These are phyloP conservation scores for Aaosphaeria arxii DNA, from an alignment of 2,329 filamentous ascomycete species.

Conservation along the genomic window DNA sequence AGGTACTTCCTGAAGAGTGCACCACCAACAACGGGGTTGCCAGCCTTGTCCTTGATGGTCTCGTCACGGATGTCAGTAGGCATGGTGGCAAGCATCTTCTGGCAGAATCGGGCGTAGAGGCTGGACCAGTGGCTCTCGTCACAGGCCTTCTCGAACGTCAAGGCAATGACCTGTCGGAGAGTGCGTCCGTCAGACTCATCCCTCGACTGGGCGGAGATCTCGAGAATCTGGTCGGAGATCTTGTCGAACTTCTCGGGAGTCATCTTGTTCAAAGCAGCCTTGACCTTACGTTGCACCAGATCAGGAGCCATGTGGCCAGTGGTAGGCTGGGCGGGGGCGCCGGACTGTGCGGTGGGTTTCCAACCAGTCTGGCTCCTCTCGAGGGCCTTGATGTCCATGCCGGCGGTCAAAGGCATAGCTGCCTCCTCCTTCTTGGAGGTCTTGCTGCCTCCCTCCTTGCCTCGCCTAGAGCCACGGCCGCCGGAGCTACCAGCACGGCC, in stretches of 20 bases:
- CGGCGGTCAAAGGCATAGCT: constrained; percentile 85
- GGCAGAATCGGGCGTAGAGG: constrained; percentile 99
- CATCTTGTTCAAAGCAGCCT: constrained; percentile 99
- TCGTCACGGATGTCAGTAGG: constrained; percentile 93
- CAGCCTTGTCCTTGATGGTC: constrained; percentile 86
- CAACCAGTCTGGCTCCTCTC: constrained; percentile 72
- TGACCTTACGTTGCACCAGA: constrained; percentile 97
- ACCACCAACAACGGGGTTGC: constrained; percentile 84
- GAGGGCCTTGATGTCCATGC: constrained; percentile 78
- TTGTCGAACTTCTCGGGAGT: constrained; percentile 98
- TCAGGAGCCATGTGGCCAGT: constrained; percentile 71
- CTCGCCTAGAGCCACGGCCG: constrained; percentile 59
- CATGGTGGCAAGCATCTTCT: constrained; percentile 94
- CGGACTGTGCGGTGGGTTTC: constrained; percentile 68
- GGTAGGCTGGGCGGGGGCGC: constrained; percentile 23
- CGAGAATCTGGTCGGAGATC: constrained; percentile 88
- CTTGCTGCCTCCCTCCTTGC: neutral
- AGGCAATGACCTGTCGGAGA: constrained; percentile 94
- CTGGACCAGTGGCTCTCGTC: constrained; percentile 98
- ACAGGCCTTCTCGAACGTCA: constrained; percentile 98
- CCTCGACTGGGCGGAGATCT: constrained; percentile 92
- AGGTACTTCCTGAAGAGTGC: constrained; percentile 97
- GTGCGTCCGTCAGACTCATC: constrained; percentile 92
- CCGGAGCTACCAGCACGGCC: constrained; percentile 65
- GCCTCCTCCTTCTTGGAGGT: constrained; percentile 64